These are phyloP conservation scores for Pinus taeda DNA, from an alignment of 75 land plant species.

Conservation along the genomic window DNA sequence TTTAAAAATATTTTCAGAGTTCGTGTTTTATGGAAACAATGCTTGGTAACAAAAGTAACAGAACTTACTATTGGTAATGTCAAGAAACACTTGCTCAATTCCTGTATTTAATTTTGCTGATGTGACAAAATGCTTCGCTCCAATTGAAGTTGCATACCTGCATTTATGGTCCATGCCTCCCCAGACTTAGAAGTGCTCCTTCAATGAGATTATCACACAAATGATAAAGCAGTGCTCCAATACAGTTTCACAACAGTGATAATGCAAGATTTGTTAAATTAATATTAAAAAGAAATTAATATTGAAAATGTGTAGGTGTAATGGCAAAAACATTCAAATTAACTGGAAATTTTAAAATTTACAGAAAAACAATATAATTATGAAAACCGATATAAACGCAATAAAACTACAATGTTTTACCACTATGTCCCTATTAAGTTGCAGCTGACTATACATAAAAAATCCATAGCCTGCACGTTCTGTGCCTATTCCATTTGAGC, in stretches of 20 bases:
- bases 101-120: conserved; percentile 49
- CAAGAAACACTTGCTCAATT: conserved; percentile 51
- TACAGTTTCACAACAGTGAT: no score
- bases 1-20: neutral
- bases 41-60: neutral
- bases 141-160: conserved; percentile 50
- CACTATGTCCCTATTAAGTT: neutral
- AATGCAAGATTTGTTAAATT: neutral
- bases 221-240: no score
- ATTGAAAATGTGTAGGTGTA: neutral
- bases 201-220: no score
- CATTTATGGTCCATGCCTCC: neutral
- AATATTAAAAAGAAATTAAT: neutral
- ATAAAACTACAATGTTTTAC: neutral
- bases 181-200: no score
- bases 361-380: neutral
- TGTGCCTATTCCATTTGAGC: neutral
- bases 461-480: neutral
- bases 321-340: neutral
- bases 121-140: conserved; percentile 52
- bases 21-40: neutral
- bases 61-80: conserved; percentile 42
- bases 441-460: neutral
- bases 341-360: neutral
- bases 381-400: neutral